These are phyloP conservation scores for Mallotus japonicus DNA, from an alignment of 441 rosid genomes.

Conservation along the genomic window DNA sequence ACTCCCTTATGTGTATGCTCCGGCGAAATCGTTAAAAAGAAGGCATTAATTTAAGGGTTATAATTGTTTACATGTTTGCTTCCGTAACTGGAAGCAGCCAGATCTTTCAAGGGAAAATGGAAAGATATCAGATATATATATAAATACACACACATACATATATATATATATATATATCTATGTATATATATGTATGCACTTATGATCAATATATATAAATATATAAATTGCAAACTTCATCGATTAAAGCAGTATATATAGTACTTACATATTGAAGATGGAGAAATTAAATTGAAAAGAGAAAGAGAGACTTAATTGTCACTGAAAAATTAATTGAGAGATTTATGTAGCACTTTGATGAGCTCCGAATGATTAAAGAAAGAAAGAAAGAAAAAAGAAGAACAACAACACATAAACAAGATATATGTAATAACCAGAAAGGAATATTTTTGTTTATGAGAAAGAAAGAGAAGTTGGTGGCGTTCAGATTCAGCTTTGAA, in stretches of 20 bases:
- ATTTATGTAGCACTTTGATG: neutral
- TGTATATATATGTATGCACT: neutral
- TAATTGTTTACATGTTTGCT: neutral
- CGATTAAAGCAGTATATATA: neutral
- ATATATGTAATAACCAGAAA: neutral
- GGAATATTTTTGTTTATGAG: neutral
- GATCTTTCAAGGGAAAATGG: neutral
- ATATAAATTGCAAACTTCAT: neutral
- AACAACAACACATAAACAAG: neutral
- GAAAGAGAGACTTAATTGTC: neutral
- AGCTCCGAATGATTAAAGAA: neutral
- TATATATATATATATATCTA: too few species aligned
- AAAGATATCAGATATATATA: too few species aligned
- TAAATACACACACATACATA: too few species aligned
- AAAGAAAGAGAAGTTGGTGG: neutral
- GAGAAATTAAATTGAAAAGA: neutral
- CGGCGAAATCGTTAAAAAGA: too few species aligned
- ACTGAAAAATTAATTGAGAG: neutral
- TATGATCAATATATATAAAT: neutral
- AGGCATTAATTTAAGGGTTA: neutral
- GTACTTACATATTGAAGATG: too few species aligned
- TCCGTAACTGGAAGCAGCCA: neutral
- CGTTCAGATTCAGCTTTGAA: neutral
- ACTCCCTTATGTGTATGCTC: too few species aligned
- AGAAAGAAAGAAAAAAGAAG: neutral